Conservation (phyloP, 1,284 basidiomycete genomes). For the Volvariella volvacea region DNA sequence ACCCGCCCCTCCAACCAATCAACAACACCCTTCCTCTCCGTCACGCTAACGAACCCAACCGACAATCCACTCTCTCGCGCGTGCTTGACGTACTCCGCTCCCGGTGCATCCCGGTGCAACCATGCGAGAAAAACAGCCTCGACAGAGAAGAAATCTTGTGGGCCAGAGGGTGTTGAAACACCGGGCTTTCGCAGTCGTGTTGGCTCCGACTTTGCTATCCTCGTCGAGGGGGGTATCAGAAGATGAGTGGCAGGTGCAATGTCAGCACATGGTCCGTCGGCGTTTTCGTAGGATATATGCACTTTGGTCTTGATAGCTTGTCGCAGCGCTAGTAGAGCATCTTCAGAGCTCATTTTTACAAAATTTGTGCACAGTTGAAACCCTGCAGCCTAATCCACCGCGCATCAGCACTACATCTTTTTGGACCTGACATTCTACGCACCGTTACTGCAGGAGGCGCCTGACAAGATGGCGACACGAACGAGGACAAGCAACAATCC, state of each 20-base stretch:
- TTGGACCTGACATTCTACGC: no score
- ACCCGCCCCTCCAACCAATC: conserved; percentile 77
- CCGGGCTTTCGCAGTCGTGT: conserved; percentile 70
- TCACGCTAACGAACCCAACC: conserved; percentile 77
- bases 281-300: conserved; percentile 44
- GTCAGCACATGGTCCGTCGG: conserved; percentile 37
- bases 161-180: conserved; percentile 32
- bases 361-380: conserved; percentile 8
- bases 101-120: conserved; percentile 63
- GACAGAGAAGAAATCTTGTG: conserved; percentile 67
- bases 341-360: conserved; percentile 26
- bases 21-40: conserved; percentile 76
- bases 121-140: conserved; percentile 81
- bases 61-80: conserved; percentile 67
- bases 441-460: no score
- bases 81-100: conserved; percentile 84
- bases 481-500: no score
- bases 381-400: not conserved
- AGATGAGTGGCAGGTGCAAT: conserved; percentile 59
- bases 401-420: no score
- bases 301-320: conserved; percentile 48
- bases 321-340: conserved; percentile 49
- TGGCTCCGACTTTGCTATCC: conserved; percentile 61
- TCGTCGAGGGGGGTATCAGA: conserved; percentile 44
- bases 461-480: no score